Evolutionary conservation across 495 filamentous ascomycete species (phyloP), one percentile per base, ranked within the genome.

Genomic region (Xylaria longipes): DNA sequence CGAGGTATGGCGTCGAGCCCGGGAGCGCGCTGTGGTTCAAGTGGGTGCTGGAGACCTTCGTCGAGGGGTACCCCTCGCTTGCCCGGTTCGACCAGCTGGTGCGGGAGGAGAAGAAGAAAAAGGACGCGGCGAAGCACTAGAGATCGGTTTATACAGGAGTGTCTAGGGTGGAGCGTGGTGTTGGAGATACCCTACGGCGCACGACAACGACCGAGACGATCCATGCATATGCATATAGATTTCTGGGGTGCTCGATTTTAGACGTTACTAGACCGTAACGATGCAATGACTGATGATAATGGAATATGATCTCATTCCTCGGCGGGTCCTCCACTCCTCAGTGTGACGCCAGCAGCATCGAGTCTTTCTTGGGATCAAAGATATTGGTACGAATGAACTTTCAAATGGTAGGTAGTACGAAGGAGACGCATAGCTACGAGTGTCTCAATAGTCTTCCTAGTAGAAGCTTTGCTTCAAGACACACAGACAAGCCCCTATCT

Each of bases 11-110:
- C 14, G 78, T 85, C 22, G 68, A 65, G 60, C 62, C 74, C 9
- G 77, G 76, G 1, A 75, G 71, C 22, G 1, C 6, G 56, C 68
- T 81, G 25, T 86, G 84, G 84, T 79, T 62, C 61, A 11, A 72
- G 41, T 86, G 84, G 84, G 62, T 80, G 29, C 69, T 58, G 20
- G 74, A 77, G 11, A 77, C 76, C 7, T 83, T 84, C 45, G 20
- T 82, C 4, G 84, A 86, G 74, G 84, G 84, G 17, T 63, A 62
- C 5, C 76, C 78, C 66, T 70, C 79, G 0, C 81, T 86, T 65
- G 52, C 35, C 69, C 73, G 84, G 57, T 83, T 84, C 70, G 83
- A 86, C 76, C 60, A 73, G 12, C 15, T 85, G 11, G 78, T 82
- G 11, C 62, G 74, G 73, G 69, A 67, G 45, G 73, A 71, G 73